Conservation (phyloP, 1,284 basidiomycete genomes). For the Microbotryum silenes-acaulis region DNA sequence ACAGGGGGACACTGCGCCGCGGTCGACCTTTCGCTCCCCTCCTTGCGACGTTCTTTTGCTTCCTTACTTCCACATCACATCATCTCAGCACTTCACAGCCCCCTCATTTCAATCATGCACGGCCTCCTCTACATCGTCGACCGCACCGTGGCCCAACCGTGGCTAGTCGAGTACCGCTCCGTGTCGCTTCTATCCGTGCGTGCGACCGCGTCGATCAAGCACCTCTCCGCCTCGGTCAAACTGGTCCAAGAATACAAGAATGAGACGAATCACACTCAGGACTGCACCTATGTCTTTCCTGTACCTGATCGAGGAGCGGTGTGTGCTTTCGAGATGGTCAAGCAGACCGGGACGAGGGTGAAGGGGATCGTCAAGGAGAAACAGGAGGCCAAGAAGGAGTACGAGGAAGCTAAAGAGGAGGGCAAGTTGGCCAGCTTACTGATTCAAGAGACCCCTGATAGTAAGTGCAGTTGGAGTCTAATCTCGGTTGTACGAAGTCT, state of each 20-base stretch:
- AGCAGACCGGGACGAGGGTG: conserved; percentile 44
- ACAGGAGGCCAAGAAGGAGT: conserved; percentile 45
- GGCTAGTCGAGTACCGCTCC: too few species aligned
- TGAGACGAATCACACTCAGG: conserved; percentile 41
- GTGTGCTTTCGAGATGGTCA: conserved; percentile 48
- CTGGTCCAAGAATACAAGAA: conserved; percentile 51
- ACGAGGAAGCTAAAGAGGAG: conserved; percentile 44
- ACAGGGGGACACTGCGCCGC: too few species aligned
- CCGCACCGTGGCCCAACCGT: too few species aligned
- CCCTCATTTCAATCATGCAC: too few species aligned
- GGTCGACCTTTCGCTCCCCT: too few species aligned
- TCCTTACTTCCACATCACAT: too few species aligned
- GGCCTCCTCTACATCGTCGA: too few species aligned
- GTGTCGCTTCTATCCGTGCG: too few species aligned
- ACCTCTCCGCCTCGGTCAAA: conserved; percentile 37
- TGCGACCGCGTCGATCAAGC: too few species aligned
- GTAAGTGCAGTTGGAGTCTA: neutral
- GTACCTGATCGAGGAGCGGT: conserved; percentile 52
- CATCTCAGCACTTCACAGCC: too few species aligned
- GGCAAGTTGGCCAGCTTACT: conserved; percentile 47
- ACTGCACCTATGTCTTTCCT: conserved; percentile 51
- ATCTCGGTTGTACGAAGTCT: neutral
- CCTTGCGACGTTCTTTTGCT: too few species aligned
- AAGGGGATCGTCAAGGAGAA: conserved; percentile 51
- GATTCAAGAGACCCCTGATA: conserved; percentile 24